phyloP scores from a whole-genome alignment of 192 early-diverging fungal species.

The Backusella westeae region DNA sequence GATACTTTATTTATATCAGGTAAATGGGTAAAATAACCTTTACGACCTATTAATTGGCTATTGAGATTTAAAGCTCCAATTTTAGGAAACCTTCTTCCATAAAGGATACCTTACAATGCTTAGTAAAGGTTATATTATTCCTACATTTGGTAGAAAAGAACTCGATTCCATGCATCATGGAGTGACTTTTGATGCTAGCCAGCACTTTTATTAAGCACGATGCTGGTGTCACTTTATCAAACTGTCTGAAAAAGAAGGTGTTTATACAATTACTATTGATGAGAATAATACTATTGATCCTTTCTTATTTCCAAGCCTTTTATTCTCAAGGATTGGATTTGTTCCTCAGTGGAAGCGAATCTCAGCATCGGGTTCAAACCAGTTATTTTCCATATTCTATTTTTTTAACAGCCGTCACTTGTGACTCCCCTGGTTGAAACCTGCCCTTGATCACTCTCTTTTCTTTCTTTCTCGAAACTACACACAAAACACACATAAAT shows the following conservation, averaged over 20 bases:
- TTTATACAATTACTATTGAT: not conserved
- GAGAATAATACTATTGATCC: not conserved
- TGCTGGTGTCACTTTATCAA: not conserved
- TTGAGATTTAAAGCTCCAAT: no score
- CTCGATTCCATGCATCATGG: no score
- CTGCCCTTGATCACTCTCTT: not conserved
- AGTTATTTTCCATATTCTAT: not conserved
- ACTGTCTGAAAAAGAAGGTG: no score
- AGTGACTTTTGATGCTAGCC: no score
- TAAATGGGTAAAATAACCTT: no score
- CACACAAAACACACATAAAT: conserved; percentile 6
- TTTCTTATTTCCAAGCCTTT: no score
- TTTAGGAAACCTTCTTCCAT: no score
- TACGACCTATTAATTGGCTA: no score
- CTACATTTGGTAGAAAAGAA: no score
- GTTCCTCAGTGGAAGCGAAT: not conserved
- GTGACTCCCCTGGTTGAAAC: conserved; percentile 1
- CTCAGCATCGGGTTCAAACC: not conserved
- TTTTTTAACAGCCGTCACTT: conserved; percentile 4
- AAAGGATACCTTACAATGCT: no score
- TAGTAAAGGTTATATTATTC: no score
- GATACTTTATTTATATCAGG: no score
- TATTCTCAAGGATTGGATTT: not conserved
- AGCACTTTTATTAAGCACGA: not conserved
- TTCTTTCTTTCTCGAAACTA: not conserved